Conservation (phyloP, 345 rosid genomes). For the Euphorbia tirucalli region DNA sequence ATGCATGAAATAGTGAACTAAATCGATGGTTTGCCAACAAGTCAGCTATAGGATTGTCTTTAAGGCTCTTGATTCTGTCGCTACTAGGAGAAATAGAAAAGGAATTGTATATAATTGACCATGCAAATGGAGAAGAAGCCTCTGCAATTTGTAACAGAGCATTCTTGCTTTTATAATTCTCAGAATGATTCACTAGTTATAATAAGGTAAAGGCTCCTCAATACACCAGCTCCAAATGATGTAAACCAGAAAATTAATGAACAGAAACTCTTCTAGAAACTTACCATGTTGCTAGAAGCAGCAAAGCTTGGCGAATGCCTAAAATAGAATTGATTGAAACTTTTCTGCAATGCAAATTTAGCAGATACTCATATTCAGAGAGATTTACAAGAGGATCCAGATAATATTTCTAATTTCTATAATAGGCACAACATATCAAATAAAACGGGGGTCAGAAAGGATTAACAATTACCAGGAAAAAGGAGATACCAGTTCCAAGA, state of each 20-base stretch:
- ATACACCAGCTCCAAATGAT: not conserved
- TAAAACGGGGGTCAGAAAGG: slow-evolving; percentile 16
- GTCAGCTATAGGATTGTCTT: not conserved
- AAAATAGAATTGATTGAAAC: slow-evolving; percentile 63
- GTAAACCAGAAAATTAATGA: not conserved
- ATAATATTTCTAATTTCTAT: slow-evolving; percentile 1
- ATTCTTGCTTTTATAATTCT: not conserved
- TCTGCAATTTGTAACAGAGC: not conserved
- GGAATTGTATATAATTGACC: not conserved
- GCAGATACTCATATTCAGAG: not conserved
- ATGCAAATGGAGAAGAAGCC: not conserved
- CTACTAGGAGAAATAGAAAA: not conserved
- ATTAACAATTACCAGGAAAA: slow-evolving; percentile 70
- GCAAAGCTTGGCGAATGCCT: slow-evolving; percentile 60
- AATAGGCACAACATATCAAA: not conserved
- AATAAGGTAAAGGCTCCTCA: not conserved
- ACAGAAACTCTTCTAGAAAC: slow-evolving; percentile 6
- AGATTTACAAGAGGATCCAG: not conserved
- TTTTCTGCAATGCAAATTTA: slow-evolving; percentile 51
- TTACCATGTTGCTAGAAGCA: slow-evolving; percentile 75
- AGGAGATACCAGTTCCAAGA: slow-evolving; percentile 78
- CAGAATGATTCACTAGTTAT: not conserved
- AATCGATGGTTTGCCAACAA: not conserved
- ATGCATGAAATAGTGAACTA: not conserved
- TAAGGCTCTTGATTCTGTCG: too few species aligned